These are phyloP conservation scores for Cytospora mali DNA, from an alignment of 2,329 filamentous ascomycete genomes.

Conservation along the genomic window DNA sequence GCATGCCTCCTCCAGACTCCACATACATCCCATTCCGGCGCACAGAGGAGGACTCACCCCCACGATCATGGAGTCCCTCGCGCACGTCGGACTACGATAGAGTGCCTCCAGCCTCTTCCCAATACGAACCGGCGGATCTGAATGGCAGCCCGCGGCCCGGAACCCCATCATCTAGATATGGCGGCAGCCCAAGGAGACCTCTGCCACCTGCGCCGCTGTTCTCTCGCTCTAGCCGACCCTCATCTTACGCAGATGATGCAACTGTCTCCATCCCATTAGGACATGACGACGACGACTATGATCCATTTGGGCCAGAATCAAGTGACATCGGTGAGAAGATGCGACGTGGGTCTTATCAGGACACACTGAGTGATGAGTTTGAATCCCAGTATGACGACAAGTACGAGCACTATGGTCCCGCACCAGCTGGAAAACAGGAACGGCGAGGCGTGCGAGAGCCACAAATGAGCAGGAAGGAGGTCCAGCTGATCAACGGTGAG, in stretches of 20 bases:
- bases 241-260: slow-evolving; percentile 65
- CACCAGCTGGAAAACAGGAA: slow-evolving; percentile 83
- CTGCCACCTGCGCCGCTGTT: slow-evolving; percentile 89
- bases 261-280: slow-evolving; percentile 73
- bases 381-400: slow-evolving; percentile 50
- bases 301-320: slow-evolving; percentile 69
- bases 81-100: slow-evolving; percentile 49
- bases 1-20: slow-evolving; percentile 64
- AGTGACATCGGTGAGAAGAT: slow-evolving; percentile 55
- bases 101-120: slow-evolving; percentile 69
- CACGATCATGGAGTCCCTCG: slow-evolving; percentile 42
- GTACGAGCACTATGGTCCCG: slow-evolving; percentile 81
- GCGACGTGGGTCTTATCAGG: slow-evolving; percentile 62
- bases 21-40: slow-evolving; percentile 62
- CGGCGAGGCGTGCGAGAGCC: slow-evolving; percentile 83
- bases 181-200: slow-evolving; percentile 82
- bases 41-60: slow-evolving; percentile 53
- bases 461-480: slow-evolving; percentile 90
- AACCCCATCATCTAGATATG: slow-evolving; percentile 86
- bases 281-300: slow-evolving; percentile 67
- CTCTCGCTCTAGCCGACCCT: slow-evolving; percentile 52
- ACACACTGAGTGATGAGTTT: slow-evolving; percentile 54
- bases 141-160: slow-evolving; percentile 90
- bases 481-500: slow-evolving; percentile 95
- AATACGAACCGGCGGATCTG: slow-evolving; percentile 85